These are phyloP conservation scores for Brassica incana DNA, from an alignment of 345 rosid genomes.

Conservation along the genomic window DNA sequence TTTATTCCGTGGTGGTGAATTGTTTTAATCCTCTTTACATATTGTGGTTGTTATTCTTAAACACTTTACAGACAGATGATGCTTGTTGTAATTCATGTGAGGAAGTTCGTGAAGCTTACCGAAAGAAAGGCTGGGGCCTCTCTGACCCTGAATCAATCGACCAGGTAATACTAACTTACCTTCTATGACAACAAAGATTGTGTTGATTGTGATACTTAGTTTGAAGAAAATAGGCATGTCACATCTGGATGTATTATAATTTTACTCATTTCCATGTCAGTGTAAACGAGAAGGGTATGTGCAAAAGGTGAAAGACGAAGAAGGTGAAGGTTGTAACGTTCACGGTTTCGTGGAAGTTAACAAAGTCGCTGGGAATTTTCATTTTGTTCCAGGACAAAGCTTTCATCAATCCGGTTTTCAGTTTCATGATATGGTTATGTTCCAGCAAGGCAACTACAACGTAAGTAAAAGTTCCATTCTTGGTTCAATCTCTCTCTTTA, in stretches of 20 bases:
- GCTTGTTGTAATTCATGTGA: slow-evolving; percentile 85
- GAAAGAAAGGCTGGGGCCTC: slow-evolving; percentile 82
- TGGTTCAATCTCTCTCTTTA: background rate
- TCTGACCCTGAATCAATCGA: slow-evolving; percentile 70
- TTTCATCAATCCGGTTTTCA: slow-evolving; percentile 74
- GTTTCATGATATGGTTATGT: slow-evolving; percentile 62
- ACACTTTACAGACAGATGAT: slow-evolving; percentile 62
- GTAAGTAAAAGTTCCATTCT: slow-evolving; percentile 45
- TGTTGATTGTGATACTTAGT: background rate
- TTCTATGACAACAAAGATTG: background rate
- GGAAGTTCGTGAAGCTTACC: slow-evolving; percentile 89
- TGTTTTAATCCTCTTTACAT: slow-evolving; percentile 1
- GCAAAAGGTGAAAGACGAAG: slow-evolving; percentile 77
- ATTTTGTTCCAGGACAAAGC: slow-evolving; percentile 79
- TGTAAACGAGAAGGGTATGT: slow-evolving; percentile 90
- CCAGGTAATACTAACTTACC: slow-evolving; percentile 49
- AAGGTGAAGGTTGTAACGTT: slow-evolving; percentile 89
- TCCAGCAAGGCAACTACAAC: slow-evolving; percentile 72
- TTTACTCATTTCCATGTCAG: slow-evolving; percentile 40
- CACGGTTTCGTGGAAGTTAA: slow-evolving; percentile 84
- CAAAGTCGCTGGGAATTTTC: slow-evolving; percentile 90
- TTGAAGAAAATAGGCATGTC: background rate
- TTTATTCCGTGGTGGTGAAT: background rate
- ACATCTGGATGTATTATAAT: background rate
- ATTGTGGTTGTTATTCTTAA: slow-evolving; percentile 1